A percentile compares a stretch with the other conserved stretches of the same genome.
phyloP scores from a whole-genome alignment of 208 protist species.

The Leishmania amazonensis region DNA sequence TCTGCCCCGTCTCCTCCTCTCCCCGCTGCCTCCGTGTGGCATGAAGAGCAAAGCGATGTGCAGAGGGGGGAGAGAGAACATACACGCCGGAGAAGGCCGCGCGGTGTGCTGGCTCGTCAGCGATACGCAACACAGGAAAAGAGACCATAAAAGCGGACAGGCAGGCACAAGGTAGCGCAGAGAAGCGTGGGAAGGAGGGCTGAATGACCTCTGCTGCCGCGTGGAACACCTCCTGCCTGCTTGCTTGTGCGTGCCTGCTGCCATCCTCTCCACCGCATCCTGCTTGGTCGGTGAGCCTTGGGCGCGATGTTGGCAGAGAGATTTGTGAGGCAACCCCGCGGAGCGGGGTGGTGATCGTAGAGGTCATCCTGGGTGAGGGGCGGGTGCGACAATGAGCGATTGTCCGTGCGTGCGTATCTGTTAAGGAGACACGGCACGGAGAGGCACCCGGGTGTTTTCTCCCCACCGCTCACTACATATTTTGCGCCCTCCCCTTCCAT shows the following conservation, averaged over 20 bases:
- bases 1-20: too few relatives aligned
- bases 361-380: background rate
- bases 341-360: background rate
- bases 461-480: too few relatives aligned
- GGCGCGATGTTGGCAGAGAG: background rate
- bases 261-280: background rate
- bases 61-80: too few relatives aligned
- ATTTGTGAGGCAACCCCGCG: background rate
- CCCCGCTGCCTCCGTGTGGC: too few relatives aligned
- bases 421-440: background rate
- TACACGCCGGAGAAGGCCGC: too few relatives aligned
- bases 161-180: background rate
- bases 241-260: conserved; percentile 4
- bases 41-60: too few relatives aligned
- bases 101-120: too few relatives aligned
- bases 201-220: background rate
- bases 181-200: background rate
- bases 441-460: background rate
- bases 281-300: background rate
- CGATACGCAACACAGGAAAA: too few relatives aligned
- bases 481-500: too few relatives aligned
- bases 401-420: background rate
- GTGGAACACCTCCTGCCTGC: background rate
- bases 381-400: background rate
- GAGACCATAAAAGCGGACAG: too few relatives aligned